Base-by-base conservation (phyloP, 176 grass and related monocot genomes). In the Hordeum vulgare region DNA sequence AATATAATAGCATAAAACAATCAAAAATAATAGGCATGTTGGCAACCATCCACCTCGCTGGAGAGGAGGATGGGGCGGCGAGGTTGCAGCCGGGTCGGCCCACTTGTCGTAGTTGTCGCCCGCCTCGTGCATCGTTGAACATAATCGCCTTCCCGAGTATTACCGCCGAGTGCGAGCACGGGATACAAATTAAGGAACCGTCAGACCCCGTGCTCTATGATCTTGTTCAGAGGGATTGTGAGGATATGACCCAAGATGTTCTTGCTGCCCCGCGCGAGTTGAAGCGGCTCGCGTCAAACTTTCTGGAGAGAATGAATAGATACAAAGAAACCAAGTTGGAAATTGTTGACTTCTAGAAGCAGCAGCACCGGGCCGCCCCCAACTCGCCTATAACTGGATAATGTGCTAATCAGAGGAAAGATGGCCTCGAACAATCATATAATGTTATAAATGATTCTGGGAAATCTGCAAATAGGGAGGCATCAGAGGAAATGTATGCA, bases 401-500 rank as follows among this genome's bases (percentile, higher is more conserved):
- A 13, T 69, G 96, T 28, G 26, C 80, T 36, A 85, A 96, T 13
- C 74, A 81, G 58, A 88, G 74, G 34, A 94, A 88, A 65, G 54
- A 72, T 8, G 59, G 81, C 87, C 21, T 45, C 6, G 67, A 71
- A 14, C 66, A 70, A 40, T 70, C 66, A 5, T 7, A n/a, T 1
- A 37, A 71, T 21, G 11, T 42, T 42, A 71, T 14, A 13, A 13
- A 71, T 9, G 69, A 72, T 5, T 72, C 69, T 7, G 40, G 24
- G 75, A 88, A 57, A 92, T 87, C 31, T 80, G 61, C 53, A 70
- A 61, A 84, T 76, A 77, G 89, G 34, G 89, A 88, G 57, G 83
- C 83, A 88, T 49, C 74, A 29, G 85, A 88, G 75, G 72, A 85
- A 81, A 40, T 58, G 91, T 99, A 92, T 89, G 91, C 40, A 85